Base-by-base conservation (phyloP, 2,329 filamentous ascomycete genomes). In the Xylaria sp. region DNA sequence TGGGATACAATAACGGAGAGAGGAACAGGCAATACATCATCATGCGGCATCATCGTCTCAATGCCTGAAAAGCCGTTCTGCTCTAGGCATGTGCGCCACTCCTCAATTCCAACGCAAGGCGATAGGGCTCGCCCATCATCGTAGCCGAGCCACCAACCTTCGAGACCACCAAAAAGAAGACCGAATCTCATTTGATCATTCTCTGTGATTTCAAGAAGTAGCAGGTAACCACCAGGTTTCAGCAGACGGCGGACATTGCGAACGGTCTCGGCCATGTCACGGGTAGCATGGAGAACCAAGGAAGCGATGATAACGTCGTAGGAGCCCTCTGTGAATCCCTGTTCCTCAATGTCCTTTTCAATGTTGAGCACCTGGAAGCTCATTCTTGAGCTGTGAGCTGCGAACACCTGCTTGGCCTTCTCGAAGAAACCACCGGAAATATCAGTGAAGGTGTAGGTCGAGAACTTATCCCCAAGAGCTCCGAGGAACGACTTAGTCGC, bases 161-260 rank as follows among this genome's bases (percentile, higher is more conserved):
- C 66, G 1, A 81, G 63, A 10, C 68, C 65, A 18, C 76, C 76
- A 37, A 79, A 74, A 15, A 76, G 67, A n/a, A 65, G 60, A 3
- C 66, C 71, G 9, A 70, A 55, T 0, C 74, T 62, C 34, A 73
- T 50, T 3, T 23, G 25, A 0, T 56, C 48, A 13, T 67, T 71
- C 2, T 67, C 52, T 0, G 75, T 78, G 1, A 82, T 70, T 67
- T 88, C 85, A 5, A 82, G 66, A 0, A 86, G 55, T 0, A 87
- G 46, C 0, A 88, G 74, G 46, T 82, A 81, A 0, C 85, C 86
- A 1, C 81, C 83, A 0, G 85, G 82, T 25, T 80, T 82, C 0
- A 85, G 73, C 0, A 85, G 71, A 0, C 69, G 70, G 0, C 82
- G 78, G 0, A 80, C 72, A 62, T 84, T 80, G 3, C 39, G 28